These are phyloP conservation scores for Phytophthora litchii DNA, from an alignment of 352 stramenopile species.

Conservation along the genomic window DNA sequence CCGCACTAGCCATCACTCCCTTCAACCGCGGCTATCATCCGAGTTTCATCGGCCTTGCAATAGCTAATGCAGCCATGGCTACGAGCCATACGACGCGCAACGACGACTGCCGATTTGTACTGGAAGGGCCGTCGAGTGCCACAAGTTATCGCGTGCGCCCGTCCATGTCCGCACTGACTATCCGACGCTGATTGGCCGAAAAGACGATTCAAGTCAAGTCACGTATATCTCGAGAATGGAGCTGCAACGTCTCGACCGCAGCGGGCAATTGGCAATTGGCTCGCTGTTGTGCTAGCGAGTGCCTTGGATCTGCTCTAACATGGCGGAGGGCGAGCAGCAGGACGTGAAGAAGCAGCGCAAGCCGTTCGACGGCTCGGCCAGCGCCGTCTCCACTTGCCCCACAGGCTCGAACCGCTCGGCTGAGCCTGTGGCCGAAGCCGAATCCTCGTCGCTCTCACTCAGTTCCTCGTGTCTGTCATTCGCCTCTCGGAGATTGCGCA, in stretches of 20 bases:
- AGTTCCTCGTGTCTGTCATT: slow-evolving; percentile 30
- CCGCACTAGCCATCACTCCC: background rate
- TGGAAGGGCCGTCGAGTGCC: slow-evolving; percentile 2
- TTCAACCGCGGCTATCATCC: slow-evolving; percentile 1
- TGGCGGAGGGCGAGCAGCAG: slow-evolving; percentile 23
- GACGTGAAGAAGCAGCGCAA: slow-evolving; percentile 28
- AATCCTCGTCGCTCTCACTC: slow-evolving; percentile 19
- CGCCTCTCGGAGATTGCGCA: slow-evolving; percentile 34
- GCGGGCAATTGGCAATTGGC: slow-evolving; percentile 42
- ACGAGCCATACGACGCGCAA: slow-evolving; percentile 13
- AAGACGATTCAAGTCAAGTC: background rate
- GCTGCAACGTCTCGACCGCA: slow-evolving; percentile 18
- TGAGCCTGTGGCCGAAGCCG: slow-evolving; percentile 14
- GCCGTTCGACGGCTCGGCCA: slow-evolving; percentile 32
- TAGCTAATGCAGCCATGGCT: slow-evolving; percentile 27
- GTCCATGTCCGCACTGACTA: slow-evolving; percentile 26
- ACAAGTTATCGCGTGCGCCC: slow-evolving; percentile 18
- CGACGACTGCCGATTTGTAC: slow-evolving; percentile 14
- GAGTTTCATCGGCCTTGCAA: slow-evolving; percentile 1
- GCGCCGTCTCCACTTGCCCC: slow-evolving; percentile 30
- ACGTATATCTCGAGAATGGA: slow-evolving; percentile 9
- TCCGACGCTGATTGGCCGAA: background rate
- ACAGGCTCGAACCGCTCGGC: slow-evolving; percentile 34
- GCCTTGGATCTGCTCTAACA: slow-evolving; percentile 5
- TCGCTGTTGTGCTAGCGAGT: slow-evolving; percentile 3